Conservation (phyloP, 441 rosid species). For the Lepidium campestre region DNA sequence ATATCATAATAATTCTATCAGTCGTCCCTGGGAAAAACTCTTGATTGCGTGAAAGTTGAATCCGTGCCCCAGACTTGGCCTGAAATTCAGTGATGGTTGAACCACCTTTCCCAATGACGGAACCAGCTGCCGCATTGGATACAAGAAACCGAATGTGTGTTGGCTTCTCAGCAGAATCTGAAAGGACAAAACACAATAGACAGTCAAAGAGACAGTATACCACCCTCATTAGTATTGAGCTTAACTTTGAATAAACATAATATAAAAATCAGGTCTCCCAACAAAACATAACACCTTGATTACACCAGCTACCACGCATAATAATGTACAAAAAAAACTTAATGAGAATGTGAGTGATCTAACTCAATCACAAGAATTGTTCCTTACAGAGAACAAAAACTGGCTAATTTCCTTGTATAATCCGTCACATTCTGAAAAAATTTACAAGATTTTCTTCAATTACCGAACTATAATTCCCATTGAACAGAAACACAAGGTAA, state of each 20-base stretch:
- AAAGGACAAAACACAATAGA: slow-evolving; percentile 2
- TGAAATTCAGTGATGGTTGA: slow-evolving; percentile 93
- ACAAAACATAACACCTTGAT: background rate
- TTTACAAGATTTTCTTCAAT: background rate
- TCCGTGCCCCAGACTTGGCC: slow-evolving; percentile 86
- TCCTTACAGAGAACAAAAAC: background rate
- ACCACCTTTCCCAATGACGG: slow-evolving; percentile 97
- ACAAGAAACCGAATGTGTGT: slow-evolving; percentile 84
- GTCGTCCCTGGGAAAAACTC: slow-evolving; percentile 92
- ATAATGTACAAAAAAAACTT: background rate
- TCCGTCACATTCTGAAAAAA: background rate
- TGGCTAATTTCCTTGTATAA: background rate
- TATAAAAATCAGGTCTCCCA: background rate
- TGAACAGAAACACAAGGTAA: background rate
- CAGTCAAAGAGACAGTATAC: background rate
- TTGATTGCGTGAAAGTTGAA: slow-evolving; percentile 89
- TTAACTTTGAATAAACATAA: background rate
- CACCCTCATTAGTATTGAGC: background rate
- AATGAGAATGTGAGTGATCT: background rate
- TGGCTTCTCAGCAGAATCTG: slow-evolving; percentile 78
- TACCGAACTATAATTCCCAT: background rate
- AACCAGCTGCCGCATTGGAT: slow-evolving; percentile 97
- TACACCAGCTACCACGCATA: background rate
- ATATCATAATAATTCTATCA: slow-evolving; percentile 84
- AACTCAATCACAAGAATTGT: background rate